Percentiles rank a stretch among this genome's conserved stretches.
Conservation (phyloP, 2,329 filamentous ascomycete species). For the Bipolaris sorokiniana region DNA sequence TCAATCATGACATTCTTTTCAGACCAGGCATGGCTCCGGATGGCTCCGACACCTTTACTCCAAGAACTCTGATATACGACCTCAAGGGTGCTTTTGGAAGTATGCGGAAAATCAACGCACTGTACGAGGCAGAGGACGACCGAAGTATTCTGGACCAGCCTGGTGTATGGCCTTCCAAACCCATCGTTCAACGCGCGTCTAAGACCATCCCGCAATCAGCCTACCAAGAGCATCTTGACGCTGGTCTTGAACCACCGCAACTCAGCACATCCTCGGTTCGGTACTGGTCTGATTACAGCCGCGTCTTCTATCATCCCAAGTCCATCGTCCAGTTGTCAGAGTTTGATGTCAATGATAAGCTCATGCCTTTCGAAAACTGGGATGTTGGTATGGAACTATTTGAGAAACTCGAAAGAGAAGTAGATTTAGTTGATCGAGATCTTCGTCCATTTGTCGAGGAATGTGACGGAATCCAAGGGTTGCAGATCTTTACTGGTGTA, state of each 20-base stretch:
- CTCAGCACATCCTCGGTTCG: slow-evolving; percentile 76
- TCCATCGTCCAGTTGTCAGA: slow-evolving; percentile 83
- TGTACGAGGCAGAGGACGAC: slow-evolving; percentile 71
- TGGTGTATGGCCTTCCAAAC: slow-evolving; percentile 46
- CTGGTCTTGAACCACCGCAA: slow-evolving; percentile 67
- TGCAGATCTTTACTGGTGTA: slow-evolving; percentile 68
- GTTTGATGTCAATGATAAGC: slow-evolving; percentile 78
- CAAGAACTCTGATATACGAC: slow-evolving; percentile 91
- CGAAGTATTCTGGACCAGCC: slow-evolving; percentile 30
- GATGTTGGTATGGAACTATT: slow-evolving; percentile 49
- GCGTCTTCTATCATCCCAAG: slow-evolving; percentile 88
- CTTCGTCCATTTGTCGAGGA: slow-evolving; percentile 88
- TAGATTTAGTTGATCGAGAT: slow-evolving; percentile 88
- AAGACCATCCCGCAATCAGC: slow-evolving; percentile 69
- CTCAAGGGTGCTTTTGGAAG: slow-evolving; percentile 93
- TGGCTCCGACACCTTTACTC: slow-evolving; percentile 89
- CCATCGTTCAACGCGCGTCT: slow-evolving; percentile 67
- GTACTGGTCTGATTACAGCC: slow-evolving; percentile 96
- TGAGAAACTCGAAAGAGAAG: slow-evolving; percentile 56
- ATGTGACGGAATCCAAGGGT: slow-evolving; percentile 86
- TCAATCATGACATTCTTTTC: slow-evolving; percentile 90
- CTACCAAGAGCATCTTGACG: slow-evolving; percentile 81
- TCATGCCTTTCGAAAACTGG: slow-evolving; percentile 82
- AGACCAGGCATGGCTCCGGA: slow-evolving; percentile 80
- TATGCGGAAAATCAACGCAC: slow-evolving; percentile 81